These are phyloP conservation scores for Phyllostachys edulis DNA, from an alignment of 176 grass and related monocot species.

Conservation along the genomic window DNA sequence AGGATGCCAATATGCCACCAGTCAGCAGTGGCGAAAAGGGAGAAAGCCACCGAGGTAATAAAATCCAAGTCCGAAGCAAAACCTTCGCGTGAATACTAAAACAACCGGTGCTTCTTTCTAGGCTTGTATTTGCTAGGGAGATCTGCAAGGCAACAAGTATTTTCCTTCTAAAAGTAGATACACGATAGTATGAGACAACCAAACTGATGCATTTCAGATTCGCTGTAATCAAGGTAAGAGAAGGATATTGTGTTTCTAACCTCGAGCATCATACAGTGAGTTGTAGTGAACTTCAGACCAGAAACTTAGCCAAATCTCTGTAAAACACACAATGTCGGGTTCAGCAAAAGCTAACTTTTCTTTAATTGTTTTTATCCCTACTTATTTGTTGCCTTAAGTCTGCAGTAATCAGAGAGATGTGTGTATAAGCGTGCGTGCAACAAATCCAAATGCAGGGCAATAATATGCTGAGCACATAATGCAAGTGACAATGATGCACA, in stretches of 20 bases:
- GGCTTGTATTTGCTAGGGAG: slow-evolving; percentile 71
- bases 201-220: background rate
- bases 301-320: slow-evolving; percentile 98
- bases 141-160: slow-evolving; percentile 51
- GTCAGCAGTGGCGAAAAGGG: background rate
- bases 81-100: slow-evolving; percentile 18
- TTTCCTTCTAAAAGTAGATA: slow-evolving; percentile 4
- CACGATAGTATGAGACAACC: background rate
- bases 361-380: background rate
- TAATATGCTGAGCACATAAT: background rate
- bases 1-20: background rate
- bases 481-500: background rate
- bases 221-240: background rate
- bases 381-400: background rate
- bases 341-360: slow-evolving; percentile 20
- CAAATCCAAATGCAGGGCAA: background rate
- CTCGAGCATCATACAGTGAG: slow-evolving; percentile 85
- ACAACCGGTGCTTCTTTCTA: slow-evolving; percentile 92
- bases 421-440: background rate
- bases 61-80: slow-evolving; percentile 33
- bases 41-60: background rate
- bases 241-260: slow-evolving; percentile 38
- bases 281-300: slow-evolving; percentile 99
- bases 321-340: background rate
- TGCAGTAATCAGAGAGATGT: background rate